These are phyloP conservation scores for Phytophthora parvispora DNA, from an alignment of 352 stramenopile species.

Conservation along the genomic window DNA sequence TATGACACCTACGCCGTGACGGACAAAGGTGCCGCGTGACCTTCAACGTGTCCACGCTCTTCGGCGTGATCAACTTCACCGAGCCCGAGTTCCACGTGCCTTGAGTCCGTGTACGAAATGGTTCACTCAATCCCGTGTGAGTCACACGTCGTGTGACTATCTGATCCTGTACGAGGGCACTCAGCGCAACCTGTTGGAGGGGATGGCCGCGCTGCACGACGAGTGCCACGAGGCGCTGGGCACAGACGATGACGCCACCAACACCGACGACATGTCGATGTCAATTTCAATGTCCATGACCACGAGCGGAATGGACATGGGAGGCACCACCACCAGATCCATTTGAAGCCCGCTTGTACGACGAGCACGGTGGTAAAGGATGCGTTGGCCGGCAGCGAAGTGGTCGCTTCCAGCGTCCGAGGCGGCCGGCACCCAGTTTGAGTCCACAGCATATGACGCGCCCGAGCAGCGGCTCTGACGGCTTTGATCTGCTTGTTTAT, in stretches of 20 bases:
- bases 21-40: slow-evolving; percentile 42
- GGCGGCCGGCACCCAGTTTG: too few relatives aligned
- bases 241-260: slow-evolving; percentile 28
- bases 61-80: slow-evolving; percentile 56
- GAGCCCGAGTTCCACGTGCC: slow-evolving; percentile 55
- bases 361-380: too few relatives aligned
- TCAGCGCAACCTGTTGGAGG: slow-evolving; percentile 48
- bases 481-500: too few relatives aligned
- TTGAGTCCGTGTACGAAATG: slow-evolving; percentile 62
- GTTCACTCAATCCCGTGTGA: slow-evolving; percentile 49
- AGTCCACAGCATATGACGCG: too few relatives aligned
- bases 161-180: slow-evolving; percentile 54
- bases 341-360: too few relatives aligned
- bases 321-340: too few relatives aligned
- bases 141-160: too few relatives aligned
- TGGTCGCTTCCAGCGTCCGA: too few relatives aligned
- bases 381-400: too few relatives aligned
- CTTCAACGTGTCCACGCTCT: slow-evolving; percentile 58
- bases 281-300: slow-evolving; percentile 34
- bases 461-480: too few relatives aligned
- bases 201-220: slow-evolving; percentile 50
- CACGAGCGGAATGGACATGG: slow-evolving; percentile 33
- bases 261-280: slow-evolving; percentile 40
- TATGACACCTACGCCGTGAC: slow-evolving; percentile 53
- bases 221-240: slow-evolving; percentile 51